Conservation (phyloP, 805 yeast species). For the Sungouiozyma ichnusensis region DNA sequence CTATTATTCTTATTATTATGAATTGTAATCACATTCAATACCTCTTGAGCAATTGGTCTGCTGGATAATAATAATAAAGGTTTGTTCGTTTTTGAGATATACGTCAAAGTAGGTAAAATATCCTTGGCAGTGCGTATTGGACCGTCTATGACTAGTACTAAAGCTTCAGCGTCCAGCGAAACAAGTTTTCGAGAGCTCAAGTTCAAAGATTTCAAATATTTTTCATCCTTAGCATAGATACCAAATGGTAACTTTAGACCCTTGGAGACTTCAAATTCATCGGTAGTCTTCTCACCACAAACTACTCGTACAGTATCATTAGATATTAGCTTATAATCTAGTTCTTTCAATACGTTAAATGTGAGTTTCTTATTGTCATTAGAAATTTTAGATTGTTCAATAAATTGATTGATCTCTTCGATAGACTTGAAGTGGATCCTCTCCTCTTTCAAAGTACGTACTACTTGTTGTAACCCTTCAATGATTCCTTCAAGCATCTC, state of each 20-base stretch:
- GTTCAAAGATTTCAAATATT: slow-evolving; percentile 23
- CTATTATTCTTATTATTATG: slow-evolving; percentile 25
- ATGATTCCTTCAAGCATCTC: slow-evolving; percentile 12
- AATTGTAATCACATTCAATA: slow-evolving; percentile 21
- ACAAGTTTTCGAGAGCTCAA: slow-evolving; percentile 18
- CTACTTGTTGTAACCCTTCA: slow-evolving; percentile 9
- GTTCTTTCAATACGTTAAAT: slow-evolving; percentile 12
- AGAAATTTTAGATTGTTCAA: slow-evolving; percentile 8
- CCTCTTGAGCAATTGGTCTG: slow-evolving; percentile 24
- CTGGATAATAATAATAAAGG: slow-evolving; percentile 19
- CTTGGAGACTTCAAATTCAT: slow-evolving; percentile 22
- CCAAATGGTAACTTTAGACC: slow-evolving; percentile 26
- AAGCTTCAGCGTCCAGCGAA: slow-evolving; percentile 11
- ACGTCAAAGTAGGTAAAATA: slow-evolving; percentile 21
- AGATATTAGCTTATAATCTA: slow-evolving; percentile 20
- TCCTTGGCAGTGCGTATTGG: slow-evolving; percentile 18
- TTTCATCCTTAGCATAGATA: slow-evolving; percentile 18
- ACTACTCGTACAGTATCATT: slow-evolving; percentile 25
- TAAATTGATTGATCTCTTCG: slow-evolving; percentile 12
- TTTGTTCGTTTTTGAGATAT: slow-evolving; percentile 16
- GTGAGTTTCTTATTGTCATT: slow-evolving; percentile 11
- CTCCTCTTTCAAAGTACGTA: slow-evolving; percentile 9
- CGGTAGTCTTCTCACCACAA: slow-evolving; percentile 18
- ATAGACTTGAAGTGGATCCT: slow-evolving; percentile 8
- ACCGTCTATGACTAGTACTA: slow-evolving; percentile 24